These are phyloP conservation scores for Pisolithus microcarpus DNA, from an alignment of 768 basidiomycete species.

Conservation along the genomic window DNA sequence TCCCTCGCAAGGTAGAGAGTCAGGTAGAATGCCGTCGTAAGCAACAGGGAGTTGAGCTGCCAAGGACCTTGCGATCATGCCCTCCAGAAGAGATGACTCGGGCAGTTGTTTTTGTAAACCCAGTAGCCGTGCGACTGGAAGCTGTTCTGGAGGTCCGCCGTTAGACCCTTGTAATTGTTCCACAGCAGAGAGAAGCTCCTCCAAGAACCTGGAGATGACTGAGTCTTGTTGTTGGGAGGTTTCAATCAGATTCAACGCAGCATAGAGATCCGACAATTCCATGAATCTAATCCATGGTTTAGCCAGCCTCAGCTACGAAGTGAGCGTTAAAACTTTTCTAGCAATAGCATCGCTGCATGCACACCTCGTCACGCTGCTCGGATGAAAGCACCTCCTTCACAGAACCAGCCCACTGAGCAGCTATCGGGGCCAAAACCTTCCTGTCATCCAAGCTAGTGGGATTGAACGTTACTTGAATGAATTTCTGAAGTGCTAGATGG, in stretches of 20 bases:
- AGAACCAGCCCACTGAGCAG: constrained; percentile 35
- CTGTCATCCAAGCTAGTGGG: constrained; percentile 31
- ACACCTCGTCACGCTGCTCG: constrained; percentile 6
- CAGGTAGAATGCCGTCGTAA: constrained; percentile 18
- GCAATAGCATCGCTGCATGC: not conserved
- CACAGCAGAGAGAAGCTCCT: constrained; percentile 33
- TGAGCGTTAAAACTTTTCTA: not conserved
- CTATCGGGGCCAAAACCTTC: constrained; percentile 33
- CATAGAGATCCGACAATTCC: constrained; percentile 32
- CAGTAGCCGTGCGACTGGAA: constrained; percentile 34
- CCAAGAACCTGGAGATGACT: constrained; percentile 13
- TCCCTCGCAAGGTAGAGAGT: not conserved
- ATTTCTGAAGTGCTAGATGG: constrained; percentile 32
- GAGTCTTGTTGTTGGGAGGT: constrained; percentile 1
- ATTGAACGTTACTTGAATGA: constrained; percentile 38
- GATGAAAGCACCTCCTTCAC: constrained; percentile 11
- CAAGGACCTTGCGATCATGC: constrained; percentile 39
- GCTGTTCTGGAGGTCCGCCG: not conserved
- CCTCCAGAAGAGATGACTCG: constrained; percentile 35
- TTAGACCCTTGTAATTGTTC: constrained; percentile 1
- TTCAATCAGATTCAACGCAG: constrained; percentile 36
- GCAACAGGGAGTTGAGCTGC: constrained; percentile 28
- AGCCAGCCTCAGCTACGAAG: constrained; percentile 9
- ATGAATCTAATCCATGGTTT: constrained; percentile 52
- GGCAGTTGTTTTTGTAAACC: constrained; percentile 29